Percentiles rank a stretch among this genome's conserved stretches.
Evolutionary conservation across 306 rosid genomes (phyloP).

Genomic region (Cucurbita pepo): DNA sequence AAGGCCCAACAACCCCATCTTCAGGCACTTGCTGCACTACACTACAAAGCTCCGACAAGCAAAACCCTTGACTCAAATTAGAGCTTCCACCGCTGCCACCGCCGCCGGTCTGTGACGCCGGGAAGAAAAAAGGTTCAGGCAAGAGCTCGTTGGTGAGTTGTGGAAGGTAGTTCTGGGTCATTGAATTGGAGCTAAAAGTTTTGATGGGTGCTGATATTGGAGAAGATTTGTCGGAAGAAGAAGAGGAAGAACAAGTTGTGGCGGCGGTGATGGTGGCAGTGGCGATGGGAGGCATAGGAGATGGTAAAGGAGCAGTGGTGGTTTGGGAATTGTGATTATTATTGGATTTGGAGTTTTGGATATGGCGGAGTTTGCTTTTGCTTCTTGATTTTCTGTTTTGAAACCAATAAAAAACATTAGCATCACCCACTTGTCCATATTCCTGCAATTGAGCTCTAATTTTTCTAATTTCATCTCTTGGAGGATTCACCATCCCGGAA

Average conservation of each 20-base stretch:
- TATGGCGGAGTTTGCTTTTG: conserved; percentile 93
- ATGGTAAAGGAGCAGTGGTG: not conserved
- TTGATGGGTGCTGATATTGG: conserved; percentile 28
- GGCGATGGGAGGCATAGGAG: not conserved
- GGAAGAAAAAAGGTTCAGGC: conserved; percentile 46
- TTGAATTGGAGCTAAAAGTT: conserved; percentile 15
- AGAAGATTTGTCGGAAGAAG: conserved; percentile 41
- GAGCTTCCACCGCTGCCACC: conserved; percentile 1
- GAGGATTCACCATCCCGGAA: conserved; percentile 95
- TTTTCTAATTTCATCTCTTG: conserved; percentile 84
- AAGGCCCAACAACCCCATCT: conserved; percentile 22
- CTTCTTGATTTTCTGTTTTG: conserved; percentile 91
- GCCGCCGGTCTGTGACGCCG: conserved; percentile 9
- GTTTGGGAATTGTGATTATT: conserved; percentile 8
- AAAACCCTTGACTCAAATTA: conserved; percentile 36
- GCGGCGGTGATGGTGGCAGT: not conserved
- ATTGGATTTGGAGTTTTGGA: conserved; percentile 42
- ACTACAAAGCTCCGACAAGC: conserved; percentile 49
- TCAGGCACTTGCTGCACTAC: conserved; percentile 24
- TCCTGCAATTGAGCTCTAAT: conserved; percentile 80
- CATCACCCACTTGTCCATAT: conserved; percentile 95
- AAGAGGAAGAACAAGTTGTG: conserved; percentile 25
- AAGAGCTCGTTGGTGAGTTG: conserved; percentile 15
- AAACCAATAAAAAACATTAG: conserved; percentile 94
- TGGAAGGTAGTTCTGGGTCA: conserved; percentile 29